Conservation (phyloP, 2,329 filamentous ascomycete species). For the Karstenula rhodostoma region DNA sequence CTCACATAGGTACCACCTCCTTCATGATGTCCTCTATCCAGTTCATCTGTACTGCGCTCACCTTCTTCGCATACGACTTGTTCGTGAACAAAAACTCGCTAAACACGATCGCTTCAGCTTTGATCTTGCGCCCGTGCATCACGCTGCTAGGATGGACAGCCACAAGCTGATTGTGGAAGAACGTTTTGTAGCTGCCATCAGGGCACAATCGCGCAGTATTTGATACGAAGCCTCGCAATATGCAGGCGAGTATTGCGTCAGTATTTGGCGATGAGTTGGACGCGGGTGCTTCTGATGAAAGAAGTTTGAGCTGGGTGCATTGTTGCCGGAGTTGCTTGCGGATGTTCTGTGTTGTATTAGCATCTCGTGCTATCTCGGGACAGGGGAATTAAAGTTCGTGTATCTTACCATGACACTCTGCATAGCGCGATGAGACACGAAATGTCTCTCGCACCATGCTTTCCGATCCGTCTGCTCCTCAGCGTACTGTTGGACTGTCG, state of each 20-base stretch:
- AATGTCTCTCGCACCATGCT: conserved; percentile 66
- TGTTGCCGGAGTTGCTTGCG: conserved; percentile 68
- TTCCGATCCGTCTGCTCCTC: conserved; percentile 66
- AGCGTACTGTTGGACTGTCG: conserved; percentile 67
- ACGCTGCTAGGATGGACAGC: conserved; percentile 70
- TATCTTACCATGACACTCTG: conserved; percentile 64
- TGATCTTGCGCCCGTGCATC: conserved; percentile 63
- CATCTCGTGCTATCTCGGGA: neutral
- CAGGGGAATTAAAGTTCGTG: neutral
- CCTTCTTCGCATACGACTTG: conserved; percentile 68
- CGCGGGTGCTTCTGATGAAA: conserved; percentile 30
- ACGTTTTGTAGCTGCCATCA: conserved; percentile 68
- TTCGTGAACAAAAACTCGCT: conserved; percentile 73
- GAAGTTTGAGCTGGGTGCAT: conserved; percentile 58
- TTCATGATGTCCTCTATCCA: conserved; percentile 65
- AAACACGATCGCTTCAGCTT: conserved; percentile 71
- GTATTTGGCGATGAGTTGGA: conserved; percentile 54
- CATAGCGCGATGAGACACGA: conserved; percentile 71
- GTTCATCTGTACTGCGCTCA: conserved; percentile 68
- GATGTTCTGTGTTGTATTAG: conserved; percentile 56
- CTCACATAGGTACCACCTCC: conserved; percentile 23
- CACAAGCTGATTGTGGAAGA: conserved; percentile 68
- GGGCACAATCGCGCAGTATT: conserved; percentile 68
- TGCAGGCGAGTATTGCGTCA: conserved; percentile 63
- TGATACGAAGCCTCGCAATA: conserved; percentile 66